Evolutionary conservation across 2,329 filamentous ascomycete genomes (phyloP).

Genomic region (Colletotrichum eremochloae): DNA sequence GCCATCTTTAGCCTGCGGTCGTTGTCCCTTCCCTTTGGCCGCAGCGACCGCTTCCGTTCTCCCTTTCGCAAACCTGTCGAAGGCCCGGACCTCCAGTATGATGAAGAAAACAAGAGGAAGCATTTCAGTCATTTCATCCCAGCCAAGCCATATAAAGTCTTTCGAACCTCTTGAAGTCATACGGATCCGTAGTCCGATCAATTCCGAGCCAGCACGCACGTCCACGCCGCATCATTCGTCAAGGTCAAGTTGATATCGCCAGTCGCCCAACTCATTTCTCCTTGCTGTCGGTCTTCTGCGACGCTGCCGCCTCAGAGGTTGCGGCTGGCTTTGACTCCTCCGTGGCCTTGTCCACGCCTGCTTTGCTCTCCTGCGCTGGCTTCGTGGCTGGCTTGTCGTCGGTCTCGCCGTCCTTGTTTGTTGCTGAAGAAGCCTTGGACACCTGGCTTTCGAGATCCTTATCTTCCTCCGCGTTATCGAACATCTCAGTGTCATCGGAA

Average conservation of each 20-base stretch:
- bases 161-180: slow-evolving; percentile 32
- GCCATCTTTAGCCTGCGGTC: slow-evolving; percentile 22
- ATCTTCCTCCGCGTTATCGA: slow-evolving; percentile 87
- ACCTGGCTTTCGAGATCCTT: slow-evolving; percentile 89
- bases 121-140: slow-evolving; percentile 43
- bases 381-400: slow-evolving; percentile 48
- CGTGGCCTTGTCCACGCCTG: slow-evolving; percentile 32
- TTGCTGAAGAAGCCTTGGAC: slow-evolving; percentile 63
- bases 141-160: slow-evolving; percentile 40
- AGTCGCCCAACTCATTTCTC: slow-evolving; percentile 32
- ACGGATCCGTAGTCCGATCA: slow-evolving; percentile 35
- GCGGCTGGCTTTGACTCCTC: slow-evolving; percentile 40
- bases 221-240: slow-evolving; percentile 30
- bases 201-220: slow-evolving; percentile 32
- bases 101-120: slow-evolving; percentile 44
- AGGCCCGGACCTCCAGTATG: slow-evolving; percentile 40
- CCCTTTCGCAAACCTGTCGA: slow-evolving; percentile 25
- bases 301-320: slow-evolving; percentile 31
- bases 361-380: slow-evolving; percentile 41
- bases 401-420: slow-evolving; percentile 39
- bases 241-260: slow-evolving; percentile 14
- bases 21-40: slow-evolving; percentile 12
- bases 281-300: slow-evolving; percentile 33
- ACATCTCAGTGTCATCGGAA: slow-evolving; percentile 92
- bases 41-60: slow-evolving; percentile 16